Conservation (phyloP, 345 rosid genomes). For the Geranium brycei region DNA sequence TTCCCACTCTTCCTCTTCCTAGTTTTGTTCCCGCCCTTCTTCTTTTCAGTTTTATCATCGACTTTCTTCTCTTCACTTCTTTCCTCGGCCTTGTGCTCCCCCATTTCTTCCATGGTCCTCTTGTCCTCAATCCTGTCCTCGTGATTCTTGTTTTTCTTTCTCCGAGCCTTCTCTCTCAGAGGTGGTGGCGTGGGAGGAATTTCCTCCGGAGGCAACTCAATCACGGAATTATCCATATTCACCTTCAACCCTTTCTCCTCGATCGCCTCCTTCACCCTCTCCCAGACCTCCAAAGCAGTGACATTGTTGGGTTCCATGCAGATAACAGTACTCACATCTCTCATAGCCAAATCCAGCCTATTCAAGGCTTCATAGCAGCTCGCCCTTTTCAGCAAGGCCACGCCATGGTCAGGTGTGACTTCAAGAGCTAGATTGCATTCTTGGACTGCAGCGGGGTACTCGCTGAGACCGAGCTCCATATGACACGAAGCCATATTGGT, state of each 20-base stretch:
- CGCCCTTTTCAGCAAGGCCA: conserved; percentile 72
- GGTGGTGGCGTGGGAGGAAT: conserved; percentile 12
- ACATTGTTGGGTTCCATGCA: conserved; percentile 71
- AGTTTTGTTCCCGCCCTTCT: conserved; percentile 20
- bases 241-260: conserved; percentile 50
- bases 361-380: conserved; percentile 79
- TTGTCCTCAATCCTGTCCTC: background rate
- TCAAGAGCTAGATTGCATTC: conserved; percentile 81
- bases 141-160: conserved; percentile 15
- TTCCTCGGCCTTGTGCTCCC: conserved; percentile 3
- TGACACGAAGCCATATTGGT: conserved; percentile 84
- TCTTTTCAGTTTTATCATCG: conserved; percentile 12
- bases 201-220: conserved; percentile 63
- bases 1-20: too few species aligned
- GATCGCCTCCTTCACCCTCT: conserved; percentile 47
- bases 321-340: conserved; percentile 69
- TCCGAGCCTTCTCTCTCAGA: conserved; percentile 14
- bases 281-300: conserved; percentile 54
- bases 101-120: conserved; percentile 2
- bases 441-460: conserved; percentile 80
- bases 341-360: conserved; percentile 73
- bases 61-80: background rate
- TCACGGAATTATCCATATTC: conserved; percentile 28
- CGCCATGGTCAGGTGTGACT: conserved; percentile 74
- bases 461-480: conserved; percentile 94